Conservation (phyloP, 768 basidiomycete genomes). For the Tulasnella sp. region DNA sequence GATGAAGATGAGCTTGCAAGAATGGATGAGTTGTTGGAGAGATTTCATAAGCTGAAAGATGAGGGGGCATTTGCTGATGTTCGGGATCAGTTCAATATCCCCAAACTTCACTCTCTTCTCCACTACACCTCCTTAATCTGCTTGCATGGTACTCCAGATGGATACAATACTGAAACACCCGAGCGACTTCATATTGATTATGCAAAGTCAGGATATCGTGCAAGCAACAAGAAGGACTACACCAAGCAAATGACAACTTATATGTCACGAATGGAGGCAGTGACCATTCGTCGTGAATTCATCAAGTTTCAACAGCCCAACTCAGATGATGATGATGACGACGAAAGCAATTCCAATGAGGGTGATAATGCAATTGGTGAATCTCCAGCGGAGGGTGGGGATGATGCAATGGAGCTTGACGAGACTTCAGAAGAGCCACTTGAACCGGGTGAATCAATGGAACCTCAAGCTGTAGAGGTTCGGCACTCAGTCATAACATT, state of each 20-base stretch:
- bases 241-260: slow-evolving; percentile 38
- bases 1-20: background rate
- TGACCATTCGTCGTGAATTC: slow-evolving; percentile 28
- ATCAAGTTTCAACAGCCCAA: slow-evolving; percentile 26
- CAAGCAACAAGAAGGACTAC: slow-evolving; percentile 33
- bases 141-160: slow-evolving; percentile 31
- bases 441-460: background rate
- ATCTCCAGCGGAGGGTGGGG: too few species aligned
- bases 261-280: slow-evolving; percentile 34
- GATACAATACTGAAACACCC: slow-evolving; percentile 33
- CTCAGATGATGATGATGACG: background rate
- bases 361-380: background rate
- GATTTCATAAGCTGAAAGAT: background rate
- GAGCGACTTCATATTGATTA: slow-evolving; percentile 41
- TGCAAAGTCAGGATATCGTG: slow-evolving; percentile 34
- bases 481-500: background rate
- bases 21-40: background rate
- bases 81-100: slow-evolving; percentile 35
- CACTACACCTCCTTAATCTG: slow-evolving; percentile 31
- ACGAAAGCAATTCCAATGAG: background rate
- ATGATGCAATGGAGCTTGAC: too few species aligned
- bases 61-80: background rate
- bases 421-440: background rate
- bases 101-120: slow-evolving; percentile 32
- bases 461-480: background rate